Percentiles rank a stretch among this genome's conserved stretches.
phyloP scores from a whole-genome alignment of 305 asterid genomes.

The Fraxinus albicans region DNA sequence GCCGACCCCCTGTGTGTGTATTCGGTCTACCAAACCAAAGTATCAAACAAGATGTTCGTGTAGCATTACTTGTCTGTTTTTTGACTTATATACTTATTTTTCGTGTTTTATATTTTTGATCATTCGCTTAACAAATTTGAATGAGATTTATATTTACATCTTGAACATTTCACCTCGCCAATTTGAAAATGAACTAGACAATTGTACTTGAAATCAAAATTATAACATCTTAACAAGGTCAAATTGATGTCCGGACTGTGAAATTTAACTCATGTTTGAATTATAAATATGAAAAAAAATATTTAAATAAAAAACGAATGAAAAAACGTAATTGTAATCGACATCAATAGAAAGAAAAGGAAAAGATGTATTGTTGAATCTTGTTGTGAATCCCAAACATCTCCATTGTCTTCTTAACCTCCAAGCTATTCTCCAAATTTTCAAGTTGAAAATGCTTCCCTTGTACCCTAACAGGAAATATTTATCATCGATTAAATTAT shows the following conservation, averaged over 20 bases:
- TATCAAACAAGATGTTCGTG: no score
- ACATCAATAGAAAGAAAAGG: not conserved
- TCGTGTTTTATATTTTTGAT: not conserved
- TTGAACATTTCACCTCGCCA: not conserved
- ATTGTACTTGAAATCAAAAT: not conserved
- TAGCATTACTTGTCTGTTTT: no score
- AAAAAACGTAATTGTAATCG: not conserved
- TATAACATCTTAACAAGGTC: not conserved
- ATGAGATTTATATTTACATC: not conserved
- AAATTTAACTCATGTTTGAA: not conserved
- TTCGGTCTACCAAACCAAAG: no score
- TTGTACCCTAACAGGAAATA: not conserved
- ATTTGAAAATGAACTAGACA: not conserved
- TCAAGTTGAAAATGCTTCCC: not conserved
- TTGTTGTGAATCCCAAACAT: not conserved
- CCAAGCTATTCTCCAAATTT: not conserved
- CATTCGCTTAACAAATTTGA: not conserved
- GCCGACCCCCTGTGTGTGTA: no score
- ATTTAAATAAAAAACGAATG: not conserved
- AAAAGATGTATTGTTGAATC: not conserved
- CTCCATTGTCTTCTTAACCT: not conserved
- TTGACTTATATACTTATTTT: no score
- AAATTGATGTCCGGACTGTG: not conserved
- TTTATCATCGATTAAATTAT: no score
- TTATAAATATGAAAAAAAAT: not conserved